phyloP scores from a whole-genome alignment of 2,329 filamentous ascomycete genomes.

The Ceratocystiopsis brevicomis region DNA sequence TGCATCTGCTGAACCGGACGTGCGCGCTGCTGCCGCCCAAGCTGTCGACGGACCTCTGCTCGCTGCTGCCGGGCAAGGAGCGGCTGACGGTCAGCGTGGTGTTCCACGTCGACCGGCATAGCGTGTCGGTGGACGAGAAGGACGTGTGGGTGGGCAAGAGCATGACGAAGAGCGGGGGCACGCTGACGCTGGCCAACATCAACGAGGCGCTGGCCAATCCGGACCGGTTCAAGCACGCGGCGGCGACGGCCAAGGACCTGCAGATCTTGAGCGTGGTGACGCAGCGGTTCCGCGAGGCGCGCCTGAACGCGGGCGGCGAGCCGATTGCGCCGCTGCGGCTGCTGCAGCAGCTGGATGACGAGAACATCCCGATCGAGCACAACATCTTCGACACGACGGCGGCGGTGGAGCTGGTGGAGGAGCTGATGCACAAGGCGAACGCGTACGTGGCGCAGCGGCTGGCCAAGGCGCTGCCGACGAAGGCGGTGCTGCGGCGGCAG shows the following conservation, averaged over 20 bases:
- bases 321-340: slow-evolving; percentile 73
- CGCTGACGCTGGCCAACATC: slow-evolving; percentile 68
- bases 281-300: slow-evolving; percentile 76
- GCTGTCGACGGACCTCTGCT: slow-evolving; percentile 73
- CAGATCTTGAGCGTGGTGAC: slow-evolving; percentile 64
- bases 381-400: slow-evolving; percentile 88
- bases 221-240: slow-evolving; percentile 41
- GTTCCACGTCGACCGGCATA: slow-evolving; percentile 71
- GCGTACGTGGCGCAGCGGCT: slow-evolving; percentile 74
- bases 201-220: slow-evolving; percentile 58
- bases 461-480: slow-evolving; percentile 61
- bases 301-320: slow-evolving; percentile 61
- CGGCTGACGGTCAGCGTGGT: slow-evolving; percentile 83
- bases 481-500: slow-evolving; percentile 81
- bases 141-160: slow-evolving; percentile 89
- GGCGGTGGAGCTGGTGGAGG: slow-evolving; percentile 85
- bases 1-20: slow-evolving; percentile 79
- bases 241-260: slow-evolving; percentile 55
- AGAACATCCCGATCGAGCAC: slow-evolving; percentile 90
- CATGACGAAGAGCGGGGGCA: slow-evolving; percentile 80
- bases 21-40: slow-evolving; percentile 77
- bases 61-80: slow-evolving; percentile 69
- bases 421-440: slow-evolving; percentile 87
- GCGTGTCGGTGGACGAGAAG: slow-evolving; percentile 59
- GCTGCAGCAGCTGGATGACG: slow-evolving; percentile 85